phyloP scores from a whole-genome alignment of 352 stramenopile genomes.

The Globisporangium perplexum region DNA sequence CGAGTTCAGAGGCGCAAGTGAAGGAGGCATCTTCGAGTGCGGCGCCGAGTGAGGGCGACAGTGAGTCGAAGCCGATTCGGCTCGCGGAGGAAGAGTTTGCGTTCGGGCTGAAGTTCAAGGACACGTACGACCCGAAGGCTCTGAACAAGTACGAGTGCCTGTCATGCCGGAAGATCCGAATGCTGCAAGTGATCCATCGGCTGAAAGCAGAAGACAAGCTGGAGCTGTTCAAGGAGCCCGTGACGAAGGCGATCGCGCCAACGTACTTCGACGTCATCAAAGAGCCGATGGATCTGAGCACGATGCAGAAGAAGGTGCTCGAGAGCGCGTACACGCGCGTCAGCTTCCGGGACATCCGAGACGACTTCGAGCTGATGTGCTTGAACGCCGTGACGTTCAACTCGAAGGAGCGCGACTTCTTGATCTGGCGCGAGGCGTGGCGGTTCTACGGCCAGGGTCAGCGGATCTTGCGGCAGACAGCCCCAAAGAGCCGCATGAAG shows the following conservation, averaged over 20 bases:
- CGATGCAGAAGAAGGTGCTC: slow-evolving; percentile 79
- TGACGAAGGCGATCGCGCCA: slow-evolving; percentile 90
- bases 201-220: slow-evolving; percentile 75
- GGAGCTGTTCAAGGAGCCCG: slow-evolving; percentile 91
- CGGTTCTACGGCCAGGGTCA: slow-evolving; percentile 87
- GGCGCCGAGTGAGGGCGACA: neutral
- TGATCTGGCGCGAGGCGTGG: slow-evolving; percentile 92
- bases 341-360: slow-evolving; percentile 74
- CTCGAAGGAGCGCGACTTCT: slow-evolving; percentile 76
- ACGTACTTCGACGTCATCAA: slow-evolving; percentile 94
- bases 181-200: slow-evolving; percentile 62
- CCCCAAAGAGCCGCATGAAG: slow-evolving; percentile 74
- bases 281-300: slow-evolving; percentile 90
- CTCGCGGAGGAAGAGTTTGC: slow-evolving; percentile 65
- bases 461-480: slow-evolving; percentile 61
- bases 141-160: slow-evolving; percentile 83
- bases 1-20: neutral
- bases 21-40: neutral
- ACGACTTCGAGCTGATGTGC: slow-evolving; percentile 95
- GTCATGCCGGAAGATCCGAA: slow-evolving; percentile 70
- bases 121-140: slow-evolving; percentile 56
- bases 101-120: slow-evolving; percentile 47
- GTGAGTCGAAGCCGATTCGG: slow-evolving; percentile 35
- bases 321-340: slow-evolving; percentile 59
- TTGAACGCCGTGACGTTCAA: slow-evolving; percentile 97